These are phyloP conservation scores for Phyllostachys edulis DNA, from an alignment of 176 grass and related monocot species.

Conservation along the genomic window DNA sequence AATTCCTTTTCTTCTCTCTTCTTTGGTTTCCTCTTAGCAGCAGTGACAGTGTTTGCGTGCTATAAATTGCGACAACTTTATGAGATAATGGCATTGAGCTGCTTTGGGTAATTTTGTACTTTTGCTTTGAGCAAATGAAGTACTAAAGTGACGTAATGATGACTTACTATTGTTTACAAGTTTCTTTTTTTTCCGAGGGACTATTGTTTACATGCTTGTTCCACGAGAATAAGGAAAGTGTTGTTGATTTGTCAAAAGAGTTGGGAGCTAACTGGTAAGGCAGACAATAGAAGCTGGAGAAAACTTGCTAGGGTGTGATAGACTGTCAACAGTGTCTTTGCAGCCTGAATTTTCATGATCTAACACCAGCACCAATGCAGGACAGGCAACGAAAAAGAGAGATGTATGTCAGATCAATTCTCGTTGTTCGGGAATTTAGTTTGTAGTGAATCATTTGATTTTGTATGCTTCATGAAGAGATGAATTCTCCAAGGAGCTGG, in stretches of 20 bases:
- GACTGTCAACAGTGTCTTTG: background rate
- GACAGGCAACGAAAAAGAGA: background rate
- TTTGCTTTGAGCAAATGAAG: conserved; percentile 3
- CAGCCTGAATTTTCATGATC: background rate
- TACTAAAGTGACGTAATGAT: background rate
- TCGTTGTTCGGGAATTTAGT: background rate
- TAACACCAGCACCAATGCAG: background rate
- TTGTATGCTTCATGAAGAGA: background rate
- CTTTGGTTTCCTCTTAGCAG: conserved; percentile 25
- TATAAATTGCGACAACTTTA: conserved; percentile 37
- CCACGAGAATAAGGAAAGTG: background rate
- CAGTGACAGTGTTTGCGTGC: conserved; percentile 23
- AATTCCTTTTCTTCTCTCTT: conserved; percentile 27
- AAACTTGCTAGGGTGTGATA: background rate
- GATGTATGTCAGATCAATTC: background rate
- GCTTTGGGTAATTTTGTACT: background rate
- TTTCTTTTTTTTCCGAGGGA: no score
- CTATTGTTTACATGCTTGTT: background rate
- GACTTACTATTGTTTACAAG: background rate
- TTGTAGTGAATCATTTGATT: background rate
- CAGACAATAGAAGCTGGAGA: background rate
- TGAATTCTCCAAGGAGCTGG: background rate
- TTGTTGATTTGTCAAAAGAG: background rate
- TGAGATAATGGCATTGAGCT: conserved; percentile 40
- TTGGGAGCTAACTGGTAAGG: background rate